A percentile compares a stretch with the other conserved stretches of the same genome.
These are phyloP conservation scores for Chrysochromulina tobinii DNA, from an alignment of 78 protist species.

Conservation along the genomic window DNA sequence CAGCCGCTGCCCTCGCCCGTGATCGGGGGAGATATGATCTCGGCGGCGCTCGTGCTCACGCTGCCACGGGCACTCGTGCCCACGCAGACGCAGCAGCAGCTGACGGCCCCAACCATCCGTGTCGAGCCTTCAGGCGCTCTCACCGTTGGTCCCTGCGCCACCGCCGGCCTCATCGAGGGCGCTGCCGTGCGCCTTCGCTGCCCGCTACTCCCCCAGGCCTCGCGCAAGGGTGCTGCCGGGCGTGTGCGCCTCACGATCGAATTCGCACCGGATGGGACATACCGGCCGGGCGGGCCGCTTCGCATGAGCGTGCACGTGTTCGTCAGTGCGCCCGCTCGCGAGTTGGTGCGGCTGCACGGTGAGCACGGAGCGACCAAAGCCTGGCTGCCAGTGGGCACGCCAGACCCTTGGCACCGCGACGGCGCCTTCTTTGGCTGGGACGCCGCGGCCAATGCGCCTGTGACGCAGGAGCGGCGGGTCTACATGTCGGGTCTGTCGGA, in stretches of 20 bases:
- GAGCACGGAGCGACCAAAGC: background rate
- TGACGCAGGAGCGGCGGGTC: background rate
- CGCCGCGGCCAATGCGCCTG: background rate
- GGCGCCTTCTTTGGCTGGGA: constrained; percentile 11
- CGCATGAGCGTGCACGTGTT: background rate
- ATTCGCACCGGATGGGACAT: background rate
- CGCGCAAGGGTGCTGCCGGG: background rate
- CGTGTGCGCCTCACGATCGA: background rate
- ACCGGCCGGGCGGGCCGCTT: background rate
- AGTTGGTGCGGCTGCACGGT: background rate
- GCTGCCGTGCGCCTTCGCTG: background rate
- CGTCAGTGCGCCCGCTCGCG: background rate
- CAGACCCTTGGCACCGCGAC: constrained; percentile 28
- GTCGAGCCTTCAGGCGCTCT: no score
- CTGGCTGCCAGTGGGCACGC: background rate
- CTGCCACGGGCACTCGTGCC: no score
- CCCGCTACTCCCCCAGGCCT: background rate
- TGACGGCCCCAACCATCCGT: no score
- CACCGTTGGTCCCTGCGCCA: no score
- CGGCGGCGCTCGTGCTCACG: background rate
- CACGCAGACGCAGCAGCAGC: no score
- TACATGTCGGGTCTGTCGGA: background rate
- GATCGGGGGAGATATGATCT: background rate
- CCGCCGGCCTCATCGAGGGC: no score
- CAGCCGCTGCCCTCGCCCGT: background rate